Base-by-base conservation (phyloP, 1,284 basidiomycete species). In the Cutaneotrichosporon sp. region DNA sequence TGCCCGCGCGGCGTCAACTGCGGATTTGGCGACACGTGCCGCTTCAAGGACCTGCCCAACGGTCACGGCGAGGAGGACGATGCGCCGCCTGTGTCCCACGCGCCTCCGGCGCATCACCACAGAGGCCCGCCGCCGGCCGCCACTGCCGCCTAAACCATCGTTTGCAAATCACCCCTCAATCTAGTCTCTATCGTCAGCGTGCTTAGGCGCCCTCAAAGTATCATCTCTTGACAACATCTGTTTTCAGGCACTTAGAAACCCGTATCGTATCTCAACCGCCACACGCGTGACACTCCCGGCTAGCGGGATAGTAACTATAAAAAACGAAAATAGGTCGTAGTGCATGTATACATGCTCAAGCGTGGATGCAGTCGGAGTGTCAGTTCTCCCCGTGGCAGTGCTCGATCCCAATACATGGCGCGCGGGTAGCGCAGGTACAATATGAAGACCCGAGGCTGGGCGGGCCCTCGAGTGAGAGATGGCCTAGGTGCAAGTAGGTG, bases 1-100 rank as follows among this genome's bases (percentile, higher is more conserved):
- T 71, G 69, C 40, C 67, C 66, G 4, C 55, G 65, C 33, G 62
- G 59, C 26, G 55, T 58, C 14, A 43, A 57, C 8, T 71, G 69
- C 59, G 56, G 56, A 33, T 69, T 68, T 44, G 68, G 68, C 50
- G 65, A 70, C 15, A 66, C 65, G 13, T 70, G 68, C 46, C 60
- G 65, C 23, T 68, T 70, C 63, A 56, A 61, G 38, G 61, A 60
- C 23, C 52, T 70, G 26, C 60, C 63, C 5, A 65, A 68, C 49
- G 66, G 65, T 0, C 68, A 70, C 45, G 65, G 63, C 39, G 66
- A 68, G 55, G 59, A 56, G 37, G 36, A 20, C 21, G 46, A 46
- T 9, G 46, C 49, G 36, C 42, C 3, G 35, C 41, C 17, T 14
- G n/a, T 26, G 22, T 12, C 15, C 8, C 10, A 14, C 20, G n/a